Conservation (phyloP, 805 yeast species). For the Candida xyloterini region DNA sequence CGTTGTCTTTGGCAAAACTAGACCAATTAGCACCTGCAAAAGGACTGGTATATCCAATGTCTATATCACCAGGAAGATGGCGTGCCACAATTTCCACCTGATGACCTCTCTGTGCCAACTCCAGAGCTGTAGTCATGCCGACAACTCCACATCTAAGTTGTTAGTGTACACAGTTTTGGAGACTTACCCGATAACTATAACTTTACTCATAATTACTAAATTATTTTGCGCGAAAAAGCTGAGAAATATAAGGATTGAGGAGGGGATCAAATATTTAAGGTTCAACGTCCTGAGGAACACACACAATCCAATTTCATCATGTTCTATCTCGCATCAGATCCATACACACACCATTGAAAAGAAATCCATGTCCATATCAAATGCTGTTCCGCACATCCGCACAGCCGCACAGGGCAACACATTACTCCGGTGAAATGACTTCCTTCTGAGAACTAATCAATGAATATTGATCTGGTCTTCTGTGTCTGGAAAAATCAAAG, state of each 20-base stretch:
- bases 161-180: background rate
- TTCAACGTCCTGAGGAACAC: too few species aligned
- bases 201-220: conserved; percentile 10
- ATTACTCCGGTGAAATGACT: conserved; percentile 1
- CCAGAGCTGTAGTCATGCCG: conserved; percentile 51
- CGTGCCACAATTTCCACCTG: conserved; percentile 42
- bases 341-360: too few species aligned
- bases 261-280: too few species aligned
- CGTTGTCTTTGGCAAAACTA: conserved; percentile 51
- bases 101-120: conserved; percentile 39
- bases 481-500: conserved; percentile 11
- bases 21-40: conserved; percentile 75
- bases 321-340: too few species aligned
- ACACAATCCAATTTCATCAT: too few species aligned
- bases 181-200: conserved; percentile 12
- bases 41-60: conserved; percentile 55
- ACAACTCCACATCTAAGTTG: conserved; percentile 40
- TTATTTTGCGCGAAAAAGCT: background rate
- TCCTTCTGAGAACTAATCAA: conserved; percentile 6
- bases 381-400: too few species aligned
- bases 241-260: too few species aligned
- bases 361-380: too few species aligned
- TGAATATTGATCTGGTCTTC: conserved; percentile 9
- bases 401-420: too few species aligned
- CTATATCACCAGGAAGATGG: conserved; percentile 55